Percentiles rank a stretch among this genome's conserved stretches.
phyloP scores from a whole-genome alignment of 805 yeast genomes.

The Sugiyamaella smithiae region DNA sequence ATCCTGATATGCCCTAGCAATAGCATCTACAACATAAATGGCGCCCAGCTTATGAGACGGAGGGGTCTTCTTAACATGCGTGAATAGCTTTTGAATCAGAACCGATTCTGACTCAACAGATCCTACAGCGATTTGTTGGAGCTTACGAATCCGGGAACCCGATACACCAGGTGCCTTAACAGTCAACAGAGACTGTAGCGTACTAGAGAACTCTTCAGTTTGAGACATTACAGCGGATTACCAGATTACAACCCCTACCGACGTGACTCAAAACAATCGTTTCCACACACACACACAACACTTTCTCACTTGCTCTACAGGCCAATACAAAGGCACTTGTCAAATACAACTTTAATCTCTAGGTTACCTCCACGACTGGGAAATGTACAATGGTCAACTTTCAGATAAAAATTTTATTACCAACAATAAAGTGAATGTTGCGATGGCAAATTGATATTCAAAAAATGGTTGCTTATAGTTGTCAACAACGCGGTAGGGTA shows the following conservation, averaged over 20 bases:
- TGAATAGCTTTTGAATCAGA: slow-evolving; percentile 55
- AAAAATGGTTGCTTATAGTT: no score
- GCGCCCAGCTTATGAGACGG: slow-evolving; percentile 85
- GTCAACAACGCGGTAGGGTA: no score
- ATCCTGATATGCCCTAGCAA: slow-evolving; percentile 80
- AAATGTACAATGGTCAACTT: no score
- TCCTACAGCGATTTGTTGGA: slow-evolving; percentile 73
- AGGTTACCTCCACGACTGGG: no score
- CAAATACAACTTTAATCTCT: no score
- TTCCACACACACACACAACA: no score
- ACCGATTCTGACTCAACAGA: slow-evolving; percentile 58
- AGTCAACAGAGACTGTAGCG: slow-evolving; percentile 29
- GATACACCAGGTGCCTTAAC: slow-evolving; percentile 80
- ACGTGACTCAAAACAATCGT: no score
- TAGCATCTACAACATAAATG: slow-evolving; percentile 86
- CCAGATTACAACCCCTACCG: slow-evolving; percentile 3
- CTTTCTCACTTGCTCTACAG: no score
- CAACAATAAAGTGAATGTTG: no score
- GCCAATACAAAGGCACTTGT: no score
- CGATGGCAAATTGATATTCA: no score
- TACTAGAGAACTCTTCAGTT: slow-evolving; percentile 23
- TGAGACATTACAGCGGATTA: slow-evolving; percentile 3
- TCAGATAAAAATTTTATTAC: no score
- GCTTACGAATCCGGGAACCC: slow-evolving; percentile 86
- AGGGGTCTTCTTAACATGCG: slow-evolving; percentile 70